Percentiles rank a stretch among this genome's conserved stretches.
phyloP scores from a whole-genome alignment of 768 basidiomycete species.

The Termitomyces sp. region DNA sequence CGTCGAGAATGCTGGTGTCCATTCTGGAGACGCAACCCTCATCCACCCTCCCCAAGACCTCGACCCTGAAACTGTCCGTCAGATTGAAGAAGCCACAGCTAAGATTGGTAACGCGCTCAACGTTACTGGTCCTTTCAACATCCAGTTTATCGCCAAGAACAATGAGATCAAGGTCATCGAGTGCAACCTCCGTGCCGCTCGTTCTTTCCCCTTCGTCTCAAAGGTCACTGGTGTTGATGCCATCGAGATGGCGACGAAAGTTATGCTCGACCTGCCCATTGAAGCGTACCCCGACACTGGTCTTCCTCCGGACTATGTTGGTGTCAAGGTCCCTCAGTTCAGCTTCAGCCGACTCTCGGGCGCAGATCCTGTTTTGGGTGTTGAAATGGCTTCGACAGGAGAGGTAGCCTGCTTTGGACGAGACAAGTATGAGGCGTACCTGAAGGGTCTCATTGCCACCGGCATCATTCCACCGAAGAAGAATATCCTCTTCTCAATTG shows the following conservation, averaged over 20 bases:
- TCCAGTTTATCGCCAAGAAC: conserved; percentile 99
- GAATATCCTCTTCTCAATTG: conserved; percentile 95
- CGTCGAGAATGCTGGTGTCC: conserved; percentile 98
- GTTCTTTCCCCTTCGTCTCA: conserved; percentile 98
- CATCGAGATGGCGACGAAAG: conserved; percentile 98
- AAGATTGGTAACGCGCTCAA: conserved; percentile 98
- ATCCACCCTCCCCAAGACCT: conserved; percentile 98
- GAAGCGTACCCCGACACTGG: conserved; percentile 87
- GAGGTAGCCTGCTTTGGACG: conserved; percentile 98
- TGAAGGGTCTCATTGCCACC: conserved; percentile 95
- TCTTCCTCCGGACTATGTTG: conserved; percentile 91
- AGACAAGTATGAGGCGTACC: conserved; percentile 97
- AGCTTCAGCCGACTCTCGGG: conserved; percentile 95
- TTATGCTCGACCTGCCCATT: conserved; percentile 90
- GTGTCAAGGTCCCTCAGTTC: conserved; percentile 99
- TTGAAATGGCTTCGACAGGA: conserved; percentile 99
- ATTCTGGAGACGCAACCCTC: conserved; percentile 97
- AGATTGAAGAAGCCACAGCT: conserved; percentile 94
- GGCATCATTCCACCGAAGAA: conserved; percentile 95
- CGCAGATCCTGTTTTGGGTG: conserved; percentile 95
- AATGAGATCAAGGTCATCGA: conserved; percentile 99
- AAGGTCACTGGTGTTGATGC: conserved; percentile 98
- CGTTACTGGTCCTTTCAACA: conserved; percentile 98
- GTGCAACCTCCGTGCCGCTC: conserved; percentile 95
- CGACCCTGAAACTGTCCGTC: conserved; percentile 92